Conservation (phyloP, 371 early-diverging fungal species). For the Mortierella sp. region DNA sequence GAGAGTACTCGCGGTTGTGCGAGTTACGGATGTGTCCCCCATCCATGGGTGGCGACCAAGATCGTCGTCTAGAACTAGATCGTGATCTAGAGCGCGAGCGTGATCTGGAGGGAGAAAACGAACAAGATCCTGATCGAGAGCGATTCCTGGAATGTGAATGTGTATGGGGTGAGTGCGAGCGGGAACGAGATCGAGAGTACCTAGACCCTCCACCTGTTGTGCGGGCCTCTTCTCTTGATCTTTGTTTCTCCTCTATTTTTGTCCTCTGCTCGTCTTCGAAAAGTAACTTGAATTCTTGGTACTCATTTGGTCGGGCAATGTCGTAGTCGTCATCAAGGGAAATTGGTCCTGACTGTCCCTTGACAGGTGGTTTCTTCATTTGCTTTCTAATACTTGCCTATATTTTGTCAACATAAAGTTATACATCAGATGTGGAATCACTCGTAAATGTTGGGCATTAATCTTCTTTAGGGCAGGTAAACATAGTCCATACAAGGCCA, state of each 20-base stretch:
- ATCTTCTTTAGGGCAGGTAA: not conserved
- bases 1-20: slow-evolving; percentile 2
- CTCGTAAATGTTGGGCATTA: too few relatives aligned
- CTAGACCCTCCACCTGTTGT: slow-evolving; percentile 8
- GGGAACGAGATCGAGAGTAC: slow-evolving; percentile 31
- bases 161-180: slow-evolving; percentile 3
- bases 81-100: slow-evolving; percentile 15
- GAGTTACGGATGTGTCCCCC: not conserved
- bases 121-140: slow-evolving; percentile 19
- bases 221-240: slow-evolving; percentile 37
- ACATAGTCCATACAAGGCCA: slow-evolving; percentile 8
- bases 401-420: too few relatives aligned
- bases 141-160: slow-evolving; percentile 2
- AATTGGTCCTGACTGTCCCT: slow-evolving; percentile 25
- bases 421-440: too few relatives aligned
- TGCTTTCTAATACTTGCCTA: slow-evolving; percentile 20
- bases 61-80: not conserved
- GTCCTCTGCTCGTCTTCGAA: slow-evolving; percentile 58
- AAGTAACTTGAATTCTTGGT: slow-evolving; percentile 65
- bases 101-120: slow-evolving; percentile 34
- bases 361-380: slow-evolving; percentile 14
- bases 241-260: slow-evolving; percentile 50
- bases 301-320: slow-evolving; percentile 73
- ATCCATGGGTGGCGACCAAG: not conserved
- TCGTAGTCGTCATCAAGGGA: slow-evolving; percentile 70